Base-by-base conservation (phyloP, 495 filamentous ascomycete genomes). In the Extremus antarcticus region DNA sequence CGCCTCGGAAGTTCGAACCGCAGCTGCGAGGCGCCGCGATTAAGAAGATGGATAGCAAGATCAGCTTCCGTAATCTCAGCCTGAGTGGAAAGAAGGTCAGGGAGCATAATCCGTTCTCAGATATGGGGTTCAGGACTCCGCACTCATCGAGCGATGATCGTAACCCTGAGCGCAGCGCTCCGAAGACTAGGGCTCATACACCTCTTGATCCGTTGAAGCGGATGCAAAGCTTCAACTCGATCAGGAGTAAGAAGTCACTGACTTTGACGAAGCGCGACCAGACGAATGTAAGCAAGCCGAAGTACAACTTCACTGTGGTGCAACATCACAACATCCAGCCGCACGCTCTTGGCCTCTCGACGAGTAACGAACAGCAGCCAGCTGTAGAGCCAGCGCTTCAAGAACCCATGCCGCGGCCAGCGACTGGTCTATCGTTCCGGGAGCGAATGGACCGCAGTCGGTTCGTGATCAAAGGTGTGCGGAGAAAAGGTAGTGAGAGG, bases 1-100 rank as follows among this genome's bases (percentile, higher is more conserved):
- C 62, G 1, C 69, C 70, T 0, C 64, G 70, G 1, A 68, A 67
- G 51, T 62, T 54, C 24, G 21, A 48, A 13, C 63, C 48, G 15
- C 41, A 49, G 15, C 20, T 52, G 17, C 58, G 40, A 24, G 55
- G 41, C 24, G 25, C 51, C 20, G 25, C 51, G 15, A 10, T 54
- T 17, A 29, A 47, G 23, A 61, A 57, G 23, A 21, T 43, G 3
- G 46, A 25, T 29, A 57, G 58, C 54, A 54, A 45, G 32, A 50
- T 57, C 41, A 53, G 54, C 50, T 32, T 57, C 17, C 25, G 47
- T n/a, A 35, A 17, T n/a, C 10, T 52, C n/a, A 38, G 20, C 15
- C 47, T 52, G 4, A 22, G 25, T 19, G 47, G 41, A 13, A 38
- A 11, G 15, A 22, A 8, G 24, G 3, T 45, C 13, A 24, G 20